Evolutionary conservation across 2,329 filamentous ascomycete species (phyloP), one percentile per base, ranked within the genome.

Genomic region (Trichoderma sp.): DNA sequence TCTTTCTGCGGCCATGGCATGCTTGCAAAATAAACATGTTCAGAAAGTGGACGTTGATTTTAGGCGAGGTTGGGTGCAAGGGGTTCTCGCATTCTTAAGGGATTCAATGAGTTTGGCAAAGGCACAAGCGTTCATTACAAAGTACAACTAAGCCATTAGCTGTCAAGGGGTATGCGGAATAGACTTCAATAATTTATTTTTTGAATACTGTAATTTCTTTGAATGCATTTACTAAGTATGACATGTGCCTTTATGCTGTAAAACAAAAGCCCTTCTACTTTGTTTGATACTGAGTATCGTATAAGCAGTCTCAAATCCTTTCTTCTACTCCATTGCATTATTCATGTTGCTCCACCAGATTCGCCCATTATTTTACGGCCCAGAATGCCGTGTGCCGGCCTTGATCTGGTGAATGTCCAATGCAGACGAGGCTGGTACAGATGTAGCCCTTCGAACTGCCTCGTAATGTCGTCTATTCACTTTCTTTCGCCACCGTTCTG

Each of bases 91-190:
- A 21, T 51, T 51, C n/a, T 21, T 51, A 4, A 21, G 4, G 9
- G 4, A 51, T 21, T 51, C 43, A 6, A 21, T 51, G 43, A 21
- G 43, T n/a, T 21, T 51, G 9, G 43, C 43, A 51, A 51, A 51
- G n/a, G 43, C 43, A 12, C 43, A 51, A 21, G 43, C 43, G 43
- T 51, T 51, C 15, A 21, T 51, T 21, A 51, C 43, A 11, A 51
- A 21, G 18, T 51, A 51, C 4, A 51, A 21, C 9, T 51, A 51
- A 11, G 4, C 4, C 9, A 12, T 6, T 4, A 21, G 18, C 2
- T 11, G 3, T 5, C 1, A 21, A 21, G 3, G 0, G n/a, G n/a
- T 21, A 51, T 21, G 0, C n/a, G 21, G 4, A 21, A 12, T 21
- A 21, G 4, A 47, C 15, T 21, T 9, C 0, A 7, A 43, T 43